These are phyloP conservation scores for Verticillium isaacii DNA, from an alignment of 2,329 filamentous ascomycete genomes.

Conservation along the genomic window DNA sequence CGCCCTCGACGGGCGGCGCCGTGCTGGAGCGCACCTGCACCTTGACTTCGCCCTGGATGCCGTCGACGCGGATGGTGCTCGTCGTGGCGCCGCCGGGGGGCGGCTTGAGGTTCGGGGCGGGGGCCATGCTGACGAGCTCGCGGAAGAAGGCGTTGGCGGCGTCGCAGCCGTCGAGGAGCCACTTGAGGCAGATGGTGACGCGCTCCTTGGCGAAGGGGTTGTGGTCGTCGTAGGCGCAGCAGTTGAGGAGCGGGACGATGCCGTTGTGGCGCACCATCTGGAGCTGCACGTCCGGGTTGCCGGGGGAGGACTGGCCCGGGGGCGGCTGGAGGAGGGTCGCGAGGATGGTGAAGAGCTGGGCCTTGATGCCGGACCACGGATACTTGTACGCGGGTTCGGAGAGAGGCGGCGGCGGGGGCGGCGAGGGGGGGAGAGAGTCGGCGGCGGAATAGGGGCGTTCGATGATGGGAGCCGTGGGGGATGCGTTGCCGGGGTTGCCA, in stretches of 20 bases:
- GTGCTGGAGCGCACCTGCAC: constrained; percentile 40
- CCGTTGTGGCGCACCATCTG: constrained; percentile 84
- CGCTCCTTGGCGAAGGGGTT: constrained; percentile 94
- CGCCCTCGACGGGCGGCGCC: constrained; percentile 8
- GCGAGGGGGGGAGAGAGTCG: constrained; percentile 18
- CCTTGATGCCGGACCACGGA: constrained; percentile 75
- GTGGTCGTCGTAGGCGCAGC: constrained; percentile 85
- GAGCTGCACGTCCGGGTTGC: constrained; percentile 73
- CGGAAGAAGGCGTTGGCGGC: constrained; percentile 69
- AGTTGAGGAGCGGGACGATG: constrained; percentile 82
- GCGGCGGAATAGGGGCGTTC: constrained; percentile 58
- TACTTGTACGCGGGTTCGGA: constrained; percentile 62
- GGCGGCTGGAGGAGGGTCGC: constrained; percentile 87
- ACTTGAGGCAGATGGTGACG: constrained; percentile 84
- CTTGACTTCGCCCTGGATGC: constrained; percentile 51
- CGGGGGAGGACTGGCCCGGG: constrained; percentile 51
- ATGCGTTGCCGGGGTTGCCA: constrained; percentile 21
- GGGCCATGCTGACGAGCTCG: constrained; percentile 48
- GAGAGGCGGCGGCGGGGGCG: constrained; percentile 42
- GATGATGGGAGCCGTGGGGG: constrained; percentile 36
- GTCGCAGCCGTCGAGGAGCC: constrained; percentile 69
- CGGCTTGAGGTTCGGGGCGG: constrained; percentile 31
- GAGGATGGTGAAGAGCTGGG: constrained; percentile 84
- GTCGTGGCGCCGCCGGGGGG: constrained; percentile 27
- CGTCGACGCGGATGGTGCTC: constrained; percentile 47